Percentiles rank a stretch among this genome's conserved stretches.
Evolutionary conservation across 2,329 filamentous ascomycete genomes (phyloP).

Genomic region (Aspergillus spinulosporus): DNA sequence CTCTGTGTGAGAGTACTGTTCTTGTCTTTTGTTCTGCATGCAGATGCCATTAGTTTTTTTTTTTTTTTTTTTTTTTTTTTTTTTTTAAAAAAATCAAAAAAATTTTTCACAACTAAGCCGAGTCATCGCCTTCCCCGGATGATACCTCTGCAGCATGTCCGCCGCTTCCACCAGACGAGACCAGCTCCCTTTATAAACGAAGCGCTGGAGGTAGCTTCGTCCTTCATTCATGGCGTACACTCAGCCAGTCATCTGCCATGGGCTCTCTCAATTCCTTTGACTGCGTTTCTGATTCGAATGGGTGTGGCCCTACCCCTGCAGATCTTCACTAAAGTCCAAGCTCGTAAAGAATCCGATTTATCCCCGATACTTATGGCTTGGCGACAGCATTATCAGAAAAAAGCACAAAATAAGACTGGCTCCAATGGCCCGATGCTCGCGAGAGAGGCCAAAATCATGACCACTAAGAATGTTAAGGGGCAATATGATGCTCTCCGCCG

Average conservation of each 20-base stretch:
- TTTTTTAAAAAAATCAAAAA: not conserved
- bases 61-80: too few relatives aligned
- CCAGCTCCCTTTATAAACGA: constrained; percentile 45
- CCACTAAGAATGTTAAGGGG: constrained; percentile 28
- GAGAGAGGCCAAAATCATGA: constrained; percentile 10
- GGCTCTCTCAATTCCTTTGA: constrained; percentile 56
- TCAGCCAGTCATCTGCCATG: constrained; percentile 52
- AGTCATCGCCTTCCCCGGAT: constrained; percentile 3
- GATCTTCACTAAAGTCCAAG: constrained; percentile 43
- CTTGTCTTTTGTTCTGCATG: constrained; percentile 5
- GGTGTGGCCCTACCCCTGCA: constrained; percentile 51
- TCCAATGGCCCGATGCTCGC: constrained; percentile 16
- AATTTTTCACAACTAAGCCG: constrained; percentile 4
- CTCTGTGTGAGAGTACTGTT: constrained; percentile 3
- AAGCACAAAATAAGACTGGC: not conserved
- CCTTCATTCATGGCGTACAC: constrained; percentile 54
- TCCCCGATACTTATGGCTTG: constrained; percentile 46
- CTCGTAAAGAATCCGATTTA: constrained; percentile 45
- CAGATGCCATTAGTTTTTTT: not conserved
- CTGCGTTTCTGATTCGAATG: constrained; percentile 54
- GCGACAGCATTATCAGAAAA: constrained; percentile 25
- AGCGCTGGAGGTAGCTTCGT: constrained; percentile 46
- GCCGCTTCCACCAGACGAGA: constrained; percentile 54
- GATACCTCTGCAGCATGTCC: constrained; percentile 30
- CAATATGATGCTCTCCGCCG: constrained; percentile 33